Percentiles rank a stretch among this genome's conserved stretches.
These are phyloP conservation scores for Yarrowia phangngaensis DNA, from an alignment of 805 yeast genomes.

Conservation along the genomic window DNA sequence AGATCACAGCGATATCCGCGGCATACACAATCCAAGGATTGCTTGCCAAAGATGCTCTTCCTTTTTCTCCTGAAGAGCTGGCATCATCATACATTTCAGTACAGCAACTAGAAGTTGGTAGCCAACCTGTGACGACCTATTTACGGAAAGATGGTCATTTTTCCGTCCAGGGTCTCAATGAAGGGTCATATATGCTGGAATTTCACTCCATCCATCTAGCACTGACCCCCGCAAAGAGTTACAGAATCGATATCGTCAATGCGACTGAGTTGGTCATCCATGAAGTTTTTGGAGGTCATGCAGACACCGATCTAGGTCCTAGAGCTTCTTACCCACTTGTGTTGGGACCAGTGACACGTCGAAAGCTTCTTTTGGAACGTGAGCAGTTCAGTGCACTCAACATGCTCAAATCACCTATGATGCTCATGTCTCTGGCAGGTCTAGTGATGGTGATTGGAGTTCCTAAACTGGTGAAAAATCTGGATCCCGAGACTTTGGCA, in stretches of 20 bases:
- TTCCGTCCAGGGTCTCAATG: conserved; percentile 33
- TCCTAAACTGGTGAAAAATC: conserved; percentile 36
- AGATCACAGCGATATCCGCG: conserved; percentile 9
- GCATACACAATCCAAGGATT: conserved; percentile 19
- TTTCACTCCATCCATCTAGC: conserved; percentile 31
- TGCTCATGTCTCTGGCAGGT: conserved; percentile 38
- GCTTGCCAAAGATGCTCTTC: conserved; percentile 9
- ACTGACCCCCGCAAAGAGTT: conserved; percentile 23
- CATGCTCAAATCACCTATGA: conserved; percentile 41
- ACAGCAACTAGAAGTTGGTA: not conserved
- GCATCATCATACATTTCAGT: conserved; percentile 1
- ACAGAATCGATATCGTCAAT: conserved; percentile 32
- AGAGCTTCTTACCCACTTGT: conserved; percentile 37
- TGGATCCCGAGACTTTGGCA: conserved; percentile 40
- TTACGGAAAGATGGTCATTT: conserved; percentile 31
- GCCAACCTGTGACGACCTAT: conserved; percentile 2
- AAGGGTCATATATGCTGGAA: conserved; percentile 34
- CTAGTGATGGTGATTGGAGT: conserved; percentile 38
- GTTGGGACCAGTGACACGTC: conserved; percentile 33
- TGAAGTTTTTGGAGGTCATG: conserved; percentile 35
- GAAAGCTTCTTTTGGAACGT: conserved; percentile 34
- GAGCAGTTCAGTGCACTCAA: conserved; percentile 36
- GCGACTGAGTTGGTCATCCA: conserved; percentile 34
- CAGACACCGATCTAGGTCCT: conserved; percentile 36
- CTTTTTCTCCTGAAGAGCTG: conserved; percentile 8